Evolutionary conservation across 1,284 basidiomycete species (phyloP), one percentile per base, ranked within the genome.

Genomic region (Malassezia brasiliensis): DNA sequence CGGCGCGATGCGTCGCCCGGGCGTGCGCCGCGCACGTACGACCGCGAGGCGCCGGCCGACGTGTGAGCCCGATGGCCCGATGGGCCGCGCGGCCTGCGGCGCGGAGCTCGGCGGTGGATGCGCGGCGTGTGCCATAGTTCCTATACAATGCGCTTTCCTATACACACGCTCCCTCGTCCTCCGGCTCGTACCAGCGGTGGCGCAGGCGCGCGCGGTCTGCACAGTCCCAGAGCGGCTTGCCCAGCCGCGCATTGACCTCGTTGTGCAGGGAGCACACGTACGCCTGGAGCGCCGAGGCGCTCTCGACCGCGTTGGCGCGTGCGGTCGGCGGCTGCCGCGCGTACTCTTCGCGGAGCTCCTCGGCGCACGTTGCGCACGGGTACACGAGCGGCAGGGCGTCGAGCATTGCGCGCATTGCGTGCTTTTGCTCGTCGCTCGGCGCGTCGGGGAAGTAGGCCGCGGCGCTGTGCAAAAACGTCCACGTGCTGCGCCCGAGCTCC

Each of bases 251-350:
- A 35, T 74, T 74, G 42, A 73, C 68, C 44, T 66, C 66, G 53
- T 74, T 74, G 55, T 74, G 72, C 32, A 72, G 61, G 2, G 63
- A 64, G 31, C 72, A 74, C 5, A 72, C 56, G 65, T 69, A 74
- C 19, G 53, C 57, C n/a, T 66, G 58, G 45, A 71, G 39, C 0
- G 51, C 31, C 3, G 55, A 53, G 1, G 65, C 66, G 20, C 32
- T 45, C 32, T 28, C 30, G 5, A 60, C 53, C 5, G 64, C 47
- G 49, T 63, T 15, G 32, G 46, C 37, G 57, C 62, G 20, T 59
- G 61, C 19, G 47, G 36, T 3, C 47, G 48, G n/a, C 58, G 50
- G 31, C 39, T 50, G 61, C 4, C 58, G 59, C 28, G 60, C 53
- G 47, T 65, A 65, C 47, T 68, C 70, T 31, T 65, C 59, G 8